Percentiles rank a stretch among this genome's conserved stretches.
phyloP scores from a whole-genome alignment of 306 rosid species.

The Pterocarpus santalinus region DNA sequence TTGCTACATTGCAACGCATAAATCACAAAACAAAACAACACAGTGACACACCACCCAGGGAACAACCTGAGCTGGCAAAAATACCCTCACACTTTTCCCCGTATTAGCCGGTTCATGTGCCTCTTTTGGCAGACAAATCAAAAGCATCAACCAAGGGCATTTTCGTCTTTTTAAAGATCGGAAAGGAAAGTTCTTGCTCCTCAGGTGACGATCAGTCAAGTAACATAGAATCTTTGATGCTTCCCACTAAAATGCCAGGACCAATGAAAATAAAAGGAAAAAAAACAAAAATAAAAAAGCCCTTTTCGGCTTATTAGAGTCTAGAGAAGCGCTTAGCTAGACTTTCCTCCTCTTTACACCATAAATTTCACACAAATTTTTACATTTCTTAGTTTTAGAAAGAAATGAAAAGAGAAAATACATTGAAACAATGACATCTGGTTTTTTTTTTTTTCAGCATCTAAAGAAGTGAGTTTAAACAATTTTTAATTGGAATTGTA shows the following conservation, averaged over 20 bases:
- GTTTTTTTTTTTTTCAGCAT: too few species aligned
- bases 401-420: too few species aligned
- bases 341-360: not conserved
- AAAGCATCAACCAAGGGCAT: slow-evolving; percentile 40
- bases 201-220: slow-evolving; percentile 52
- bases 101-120: slow-evolving; percentile 35
- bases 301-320: too few species aligned
- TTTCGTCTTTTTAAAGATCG: slow-evolving; percentile 56
- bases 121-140: slow-evolving; percentile 3
- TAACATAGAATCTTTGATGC: slow-evolving; percentile 57
- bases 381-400: not conserved
- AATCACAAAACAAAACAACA: not conserved
- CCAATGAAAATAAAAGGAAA: not conserved
- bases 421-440: too few species aligned
- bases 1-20: slow-evolving; percentile 34
- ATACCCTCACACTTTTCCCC: slow-evolving; percentile 39
- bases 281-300: not conserved
- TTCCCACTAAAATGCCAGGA: slow-evolving; percentile 56
- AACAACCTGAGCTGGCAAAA: slow-evolving; percentile 25
- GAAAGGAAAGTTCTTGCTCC: slow-evolving; percentile 44
- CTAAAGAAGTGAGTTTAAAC: too few species aligned
- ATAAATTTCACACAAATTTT: not conserved
- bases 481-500: too few species aligned
- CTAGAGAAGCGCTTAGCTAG: not conserved
- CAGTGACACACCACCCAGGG: slow-evolving; percentile 2